phyloP scores from a whole-genome alignment of 2,329 filamentous ascomycete genomes.

The Thelonectria rubi region DNA sequence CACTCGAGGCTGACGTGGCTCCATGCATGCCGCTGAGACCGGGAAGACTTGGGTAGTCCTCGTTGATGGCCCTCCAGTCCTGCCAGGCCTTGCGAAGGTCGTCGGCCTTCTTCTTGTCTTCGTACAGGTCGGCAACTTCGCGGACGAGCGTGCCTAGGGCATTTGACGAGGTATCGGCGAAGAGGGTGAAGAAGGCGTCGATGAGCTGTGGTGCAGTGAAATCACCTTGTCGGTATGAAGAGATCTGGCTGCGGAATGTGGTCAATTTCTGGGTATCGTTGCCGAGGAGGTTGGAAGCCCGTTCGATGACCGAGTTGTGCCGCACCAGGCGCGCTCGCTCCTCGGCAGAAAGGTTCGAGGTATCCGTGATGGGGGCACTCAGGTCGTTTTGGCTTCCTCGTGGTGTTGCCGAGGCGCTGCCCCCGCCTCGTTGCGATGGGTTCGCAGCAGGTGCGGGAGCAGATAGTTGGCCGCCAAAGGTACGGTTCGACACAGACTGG shows the following conservation, averaged over 20 bases:
- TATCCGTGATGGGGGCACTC: conserved; percentile 54
- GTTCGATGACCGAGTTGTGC: conserved; percentile 85
- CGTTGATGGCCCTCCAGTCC: conserved; percentile 94
- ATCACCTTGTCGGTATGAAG: conserved; percentile 75
- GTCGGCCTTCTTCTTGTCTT: conserved; percentile 79
- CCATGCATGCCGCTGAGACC: conserved; percentile 75
- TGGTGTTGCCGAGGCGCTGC: conserved; percentile 37
- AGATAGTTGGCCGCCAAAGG: conserved; percentile 86
- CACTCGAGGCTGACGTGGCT: conserved; percentile 62
- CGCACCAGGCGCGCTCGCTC: conserved; percentile 83
- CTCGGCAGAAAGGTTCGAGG: conserved; percentile 70
- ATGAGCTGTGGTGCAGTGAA: conserved; percentile 80
- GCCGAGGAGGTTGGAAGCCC: conserved; percentile 81
- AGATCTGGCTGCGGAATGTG: conserved; percentile 82
- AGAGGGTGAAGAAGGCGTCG: conserved; percentile 87
- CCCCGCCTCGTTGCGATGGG: conserved; percentile 31
- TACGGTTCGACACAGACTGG: conserved; percentile 80
- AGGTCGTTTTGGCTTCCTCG: conserved; percentile 38
- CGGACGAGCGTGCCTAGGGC: conserved; percentile 89
- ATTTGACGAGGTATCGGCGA: conserved; percentile 77
- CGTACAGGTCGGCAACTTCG: conserved; percentile 92
- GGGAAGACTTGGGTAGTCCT: conserved; percentile 91
- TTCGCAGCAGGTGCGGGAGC: conserved; percentile 40
- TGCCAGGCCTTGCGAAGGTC: conserved; percentile 86
- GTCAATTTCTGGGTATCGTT: conserved; percentile 79